These are phyloP conservation scores for Quercus cerris DNA, from an alignment of 306 rosid species.

Conservation along the genomic window DNA sequence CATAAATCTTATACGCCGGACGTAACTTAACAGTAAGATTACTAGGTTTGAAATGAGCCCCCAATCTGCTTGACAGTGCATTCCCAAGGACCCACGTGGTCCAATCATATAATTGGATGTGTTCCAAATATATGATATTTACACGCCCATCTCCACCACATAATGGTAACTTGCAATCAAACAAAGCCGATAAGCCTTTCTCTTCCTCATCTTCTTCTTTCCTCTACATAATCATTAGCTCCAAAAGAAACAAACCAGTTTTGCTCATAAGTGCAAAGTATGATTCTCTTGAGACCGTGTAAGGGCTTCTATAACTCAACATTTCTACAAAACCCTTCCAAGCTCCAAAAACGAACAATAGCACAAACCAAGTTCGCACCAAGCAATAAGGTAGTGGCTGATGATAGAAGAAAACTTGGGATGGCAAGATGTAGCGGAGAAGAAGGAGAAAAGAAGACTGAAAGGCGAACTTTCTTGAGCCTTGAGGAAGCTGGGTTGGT, in stretches of 20 bases:
- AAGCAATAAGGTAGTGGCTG: background rate
- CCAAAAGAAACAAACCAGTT: background rate
- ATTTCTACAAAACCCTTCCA: slow-evolving; percentile 17
- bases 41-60: too few species aligned
- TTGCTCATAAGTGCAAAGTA: slow-evolving; percentile 3
- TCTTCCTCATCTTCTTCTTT: background rate
- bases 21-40: too few species aligned
- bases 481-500: slow-evolving; percentile 90
- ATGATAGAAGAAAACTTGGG: slow-evolving; percentile 9
- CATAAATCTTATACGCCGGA: too few species aligned
- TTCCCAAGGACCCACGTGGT: background rate
- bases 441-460: slow-evolving; percentile 29
- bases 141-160: background rate
- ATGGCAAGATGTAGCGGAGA: slow-evolving; percentile 30
- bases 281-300: slow-evolving; percentile 45
- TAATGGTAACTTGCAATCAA: background rate
- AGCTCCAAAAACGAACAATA: slow-evolving; percentile 13
- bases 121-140: background rate
- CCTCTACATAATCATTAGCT: background rate
- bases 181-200: slow-evolving; percentile 1
- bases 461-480: slow-evolving; percentile 58
- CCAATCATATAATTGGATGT: background rate
- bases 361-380: slow-evolving; percentile 4
- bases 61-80: background rate
- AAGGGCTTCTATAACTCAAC: slow-evolving; percentile 32